phyloP scores from a whole-genome alignment of 108 stramenopile species.

The Epithemia pelagica region DNA sequence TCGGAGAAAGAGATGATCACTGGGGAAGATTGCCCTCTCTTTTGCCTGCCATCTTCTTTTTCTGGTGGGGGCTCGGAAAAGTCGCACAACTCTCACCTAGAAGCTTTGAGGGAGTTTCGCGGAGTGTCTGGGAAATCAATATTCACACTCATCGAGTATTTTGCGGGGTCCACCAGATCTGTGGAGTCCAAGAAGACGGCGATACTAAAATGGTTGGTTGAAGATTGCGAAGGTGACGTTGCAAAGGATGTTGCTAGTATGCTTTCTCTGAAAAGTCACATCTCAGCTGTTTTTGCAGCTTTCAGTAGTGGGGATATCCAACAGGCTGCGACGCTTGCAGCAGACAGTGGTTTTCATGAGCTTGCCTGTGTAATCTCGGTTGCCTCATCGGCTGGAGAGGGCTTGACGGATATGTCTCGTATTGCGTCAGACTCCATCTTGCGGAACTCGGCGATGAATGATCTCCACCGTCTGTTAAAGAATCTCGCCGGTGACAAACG shows the following conservation, averaged over 20 bases:
- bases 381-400: conserved; percentile 31
- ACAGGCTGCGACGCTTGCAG: conserved; percentile 49
- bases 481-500: conserved; percentile 41
- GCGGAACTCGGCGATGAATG: no score
- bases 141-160: conserved; percentile 19
- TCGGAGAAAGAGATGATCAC: conserved; percentile 9
- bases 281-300: conserved; percentile 58
- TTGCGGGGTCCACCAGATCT: background rate
- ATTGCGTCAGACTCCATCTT: conserved; percentile 42
- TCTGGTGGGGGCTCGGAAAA: background rate
- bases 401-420: conserved; percentile 19
- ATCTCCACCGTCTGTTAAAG: conserved; percentile 44
- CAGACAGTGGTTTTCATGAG: conserved; percentile 33
- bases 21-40: conserved; percentile 32
- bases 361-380: conserved; percentile 38
- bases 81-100: conserved; percentile 3
- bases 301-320: conserved; percentile 53
- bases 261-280: conserved; percentile 16
- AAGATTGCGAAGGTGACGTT: conserved; percentile 3
- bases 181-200: background rate
- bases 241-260: conserved; percentile 5
- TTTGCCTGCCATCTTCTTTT: conserved; percentile 15
- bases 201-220: conserved; percentile 1
- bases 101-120: conserved; percentile 4
- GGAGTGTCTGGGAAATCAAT: background rate